Percentiles rank a stretch among this genome's conserved stretches.
Evolutionary conservation across 192 early-diverging fungal genomes (phyloP).

Genomic region (Globomyces pollinis-pini): DNA sequence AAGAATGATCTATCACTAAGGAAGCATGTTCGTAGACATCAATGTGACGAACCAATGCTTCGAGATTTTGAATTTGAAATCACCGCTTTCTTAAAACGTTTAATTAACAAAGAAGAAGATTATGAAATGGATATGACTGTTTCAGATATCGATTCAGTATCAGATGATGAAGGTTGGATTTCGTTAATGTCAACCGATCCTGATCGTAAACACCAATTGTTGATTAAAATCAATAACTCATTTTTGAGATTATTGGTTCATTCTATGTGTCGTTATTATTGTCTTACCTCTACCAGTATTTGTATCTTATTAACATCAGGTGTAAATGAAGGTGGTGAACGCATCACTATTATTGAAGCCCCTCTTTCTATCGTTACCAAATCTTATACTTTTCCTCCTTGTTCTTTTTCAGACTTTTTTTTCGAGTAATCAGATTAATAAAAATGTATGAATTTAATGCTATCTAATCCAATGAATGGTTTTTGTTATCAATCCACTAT

Average conservation of each 20-base stretch:
- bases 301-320: neutral
- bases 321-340: neutral
- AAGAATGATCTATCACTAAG: neutral
- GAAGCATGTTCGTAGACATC: neutral
- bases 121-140: slow-evolving; percentile 1
- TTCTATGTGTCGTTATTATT: slow-evolving; percentile 4
- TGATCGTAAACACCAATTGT: neutral
- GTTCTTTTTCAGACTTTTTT: too few relatives aligned
- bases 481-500: too few relatives aligned
- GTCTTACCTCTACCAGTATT: neutral
- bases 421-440: too few relatives aligned
- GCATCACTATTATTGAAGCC: neutral
- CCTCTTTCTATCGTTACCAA: too few relatives aligned
- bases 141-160: neutral
- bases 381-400: too few relatives aligned
- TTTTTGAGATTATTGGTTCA: neutral
- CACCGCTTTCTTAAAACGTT: neutral
- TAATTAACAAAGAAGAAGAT: slow-evolving; percentile 2
- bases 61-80: slow-evolving; percentile 7
- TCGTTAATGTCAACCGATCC: neutral
- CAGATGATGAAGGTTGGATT: neutral
- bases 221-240: neutral
- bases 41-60: neutral
- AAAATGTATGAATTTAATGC: too few relatives aligned
- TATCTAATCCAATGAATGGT: too few relatives aligned